Percentiles rank a stretch among this genome's conserved stretches.
Evolutionary conservation across 2,329 filamentous ascomycete species (phyloP).

Genomic region (Ophiocordyceps camponoti-leonardi): DNA sequence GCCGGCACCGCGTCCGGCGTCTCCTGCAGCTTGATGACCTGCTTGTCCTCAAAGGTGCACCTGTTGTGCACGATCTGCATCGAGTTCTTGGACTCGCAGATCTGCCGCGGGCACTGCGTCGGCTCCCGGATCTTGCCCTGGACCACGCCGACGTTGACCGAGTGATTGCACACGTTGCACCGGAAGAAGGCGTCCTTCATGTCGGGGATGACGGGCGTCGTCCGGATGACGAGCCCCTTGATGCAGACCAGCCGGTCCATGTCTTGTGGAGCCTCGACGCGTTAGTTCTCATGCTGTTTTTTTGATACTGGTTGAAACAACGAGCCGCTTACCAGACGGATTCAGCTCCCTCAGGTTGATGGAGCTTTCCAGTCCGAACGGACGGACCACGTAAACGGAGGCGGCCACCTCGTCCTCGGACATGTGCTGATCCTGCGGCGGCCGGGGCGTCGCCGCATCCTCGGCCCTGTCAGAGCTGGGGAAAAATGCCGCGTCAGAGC

Average conservation of each 20-base stretch:
- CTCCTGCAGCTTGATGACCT: conserved; percentile 96
- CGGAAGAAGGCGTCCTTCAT: conserved; percentile 99
- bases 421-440: conserved; percentile 29
- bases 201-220: conserved; percentile 91
- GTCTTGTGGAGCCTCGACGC: conserved; percentile 31
- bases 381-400: conserved; percentile 69
- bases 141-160: conserved; percentile 78
- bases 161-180: conserved; percentile 85
- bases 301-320: too few species aligned
- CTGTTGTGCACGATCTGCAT: conserved; percentile 98
- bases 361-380: conserved; percentile 71
- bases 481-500: conserved; percentile 58
- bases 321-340: conserved; percentile 45
- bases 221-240: conserved; percentile 89
- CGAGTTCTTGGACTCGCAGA: conserved; percentile 75
- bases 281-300: conserved; percentile 1
- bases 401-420: conserved; percentile 69
- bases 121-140: conserved; percentile 93
- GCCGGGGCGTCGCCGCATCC: conserved; percentile 17
- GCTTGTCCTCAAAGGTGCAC: conserved; percentile 88
- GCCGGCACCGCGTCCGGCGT: conserved; percentile 89
- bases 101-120: conserved; percentile 67
- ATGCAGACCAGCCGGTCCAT: conserved; percentile 93
- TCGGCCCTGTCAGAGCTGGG: conserved; percentile 63
- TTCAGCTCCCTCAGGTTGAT: conserved; percentile 91